phyloP scores from a whole-genome alignment of 73 alveolate genomes.

The Tetrahymena elliotti region DNA sequence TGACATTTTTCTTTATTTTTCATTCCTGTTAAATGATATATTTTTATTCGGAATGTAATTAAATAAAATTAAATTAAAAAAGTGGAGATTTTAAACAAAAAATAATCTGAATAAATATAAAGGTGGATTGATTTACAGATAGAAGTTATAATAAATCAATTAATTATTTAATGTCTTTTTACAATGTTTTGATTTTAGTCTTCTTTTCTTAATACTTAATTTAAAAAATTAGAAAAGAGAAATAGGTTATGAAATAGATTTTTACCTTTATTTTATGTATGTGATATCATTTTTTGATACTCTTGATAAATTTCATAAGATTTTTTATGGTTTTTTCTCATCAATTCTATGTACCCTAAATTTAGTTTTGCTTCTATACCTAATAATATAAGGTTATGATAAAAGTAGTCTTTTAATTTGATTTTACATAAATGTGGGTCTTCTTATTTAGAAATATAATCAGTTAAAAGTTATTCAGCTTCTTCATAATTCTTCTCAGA shows the following conservation, averaged over 20 bases:
- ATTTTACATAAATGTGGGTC: not conserved
- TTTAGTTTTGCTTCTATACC: not conserved
- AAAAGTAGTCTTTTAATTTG: not conserved
- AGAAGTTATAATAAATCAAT: too few relatives aligned
- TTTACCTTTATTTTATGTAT: not conserved
- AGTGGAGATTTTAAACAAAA: too few relatives aligned
- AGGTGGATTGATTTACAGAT: too few relatives aligned
- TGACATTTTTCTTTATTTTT: too few relatives aligned
- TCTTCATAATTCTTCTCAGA: not conserved
- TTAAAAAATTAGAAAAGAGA: not conserved
- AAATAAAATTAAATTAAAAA: too few relatives aligned
- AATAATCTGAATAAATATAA: too few relatives aligned
- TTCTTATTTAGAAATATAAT: not conserved
- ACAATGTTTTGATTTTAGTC: not conserved
- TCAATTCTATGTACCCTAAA: not conserved
- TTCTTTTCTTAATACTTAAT: not conserved
- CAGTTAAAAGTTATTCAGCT: not conserved
- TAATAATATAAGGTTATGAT: not conserved
- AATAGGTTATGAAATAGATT: not conserved
- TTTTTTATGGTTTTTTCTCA: not conserved
- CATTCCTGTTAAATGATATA: too few relatives aligned
- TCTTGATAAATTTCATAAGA: not conserved
- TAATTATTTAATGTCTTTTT: not conserved
- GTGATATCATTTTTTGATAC: not conserved
- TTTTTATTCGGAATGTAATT: too few relatives aligned